Base-by-base conservation (phyloP, 331 rosid genomes). In the Malus hybrid region DNA sequence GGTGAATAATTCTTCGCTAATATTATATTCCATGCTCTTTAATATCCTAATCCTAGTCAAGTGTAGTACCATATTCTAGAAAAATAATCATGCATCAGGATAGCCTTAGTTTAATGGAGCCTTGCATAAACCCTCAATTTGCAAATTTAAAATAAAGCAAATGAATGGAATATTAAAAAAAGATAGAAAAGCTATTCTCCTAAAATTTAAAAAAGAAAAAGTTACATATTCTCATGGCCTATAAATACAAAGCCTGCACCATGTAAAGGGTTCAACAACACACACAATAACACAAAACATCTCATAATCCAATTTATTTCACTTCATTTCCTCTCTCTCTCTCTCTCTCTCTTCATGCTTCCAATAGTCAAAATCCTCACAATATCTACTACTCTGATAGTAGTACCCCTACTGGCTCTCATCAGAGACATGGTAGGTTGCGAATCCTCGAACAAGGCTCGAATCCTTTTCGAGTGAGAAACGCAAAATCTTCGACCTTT, bases 301-400 rank as follows among this genome's bases (percentile, higher is more conserved):
- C 57, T 28, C 18, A 13, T 10, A 46, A 10, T 36, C 66, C 28
- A 66, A 9, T 12, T 22, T 34, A 20, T 33, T 28, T 56, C 75
- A 24, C 60, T 76, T 29, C 69, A 48, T 60, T 67, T 67, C 19
- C 54, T 73, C 15, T 20, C 16, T 34, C 36, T 14, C 59, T 63
- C 42, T 34, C 42, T 34, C 42, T 34, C 44, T 36, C 44, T 39
- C 44, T 67, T 73, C 84, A 93, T 93, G 97, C 85, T 88, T 83
- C 82, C 16, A 15, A 65, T 28, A 74, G 11, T 65, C 34, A 75
- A 85, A 60, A 42, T 28, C 28, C 76, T 55, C 77, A 77, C 84
- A 28, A 71, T 78, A 67, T 76, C 72, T 48, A 65, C 80, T 75
- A 70, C 67, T 54, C 73, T 73, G 79, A 74, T 83, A 79, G 89